Conservation (phyloP, 2,329 filamentous ascomycete genomes). For the Ascochyta viciae-villosae region DNA sequence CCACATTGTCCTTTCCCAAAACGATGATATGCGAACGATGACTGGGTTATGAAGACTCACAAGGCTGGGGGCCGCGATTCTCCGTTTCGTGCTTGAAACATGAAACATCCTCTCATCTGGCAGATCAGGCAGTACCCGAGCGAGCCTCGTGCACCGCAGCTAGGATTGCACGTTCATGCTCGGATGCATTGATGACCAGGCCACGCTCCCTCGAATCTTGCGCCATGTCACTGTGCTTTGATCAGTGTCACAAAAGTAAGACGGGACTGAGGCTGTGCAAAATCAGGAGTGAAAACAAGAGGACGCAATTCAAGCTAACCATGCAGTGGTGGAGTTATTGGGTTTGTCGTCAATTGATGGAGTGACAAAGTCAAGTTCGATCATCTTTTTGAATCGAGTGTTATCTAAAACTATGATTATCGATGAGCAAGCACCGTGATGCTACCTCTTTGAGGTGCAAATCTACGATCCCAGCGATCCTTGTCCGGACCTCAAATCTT, state of each 20-base stretch:
- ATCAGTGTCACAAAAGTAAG: conserved; percentile 1
- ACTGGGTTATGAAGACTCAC: conserved; percentile 15
- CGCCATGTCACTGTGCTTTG: conserved; percentile 7
- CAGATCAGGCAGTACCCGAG: conserved; percentile 23
- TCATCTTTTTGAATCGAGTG: neutral
- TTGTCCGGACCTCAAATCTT: conserved; percentile 9
- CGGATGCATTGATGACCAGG: conserved; percentile 16
- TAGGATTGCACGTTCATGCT: conserved; percentile 18
- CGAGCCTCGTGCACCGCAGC: conserved; percentile 14
- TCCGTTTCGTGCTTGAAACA: conserved; percentile 5
- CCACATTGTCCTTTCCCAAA: conserved; percentile 9
- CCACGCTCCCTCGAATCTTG: conserved; percentile 16
- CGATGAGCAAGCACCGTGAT: conserved; percentile 8
- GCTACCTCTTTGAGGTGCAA: conserved; percentile 4
- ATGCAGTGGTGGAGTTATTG: neutral
- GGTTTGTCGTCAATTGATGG: neutral
- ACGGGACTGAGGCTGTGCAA: conserved; percentile 14
- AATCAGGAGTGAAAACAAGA: neutral
- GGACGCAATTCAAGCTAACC: neutral
- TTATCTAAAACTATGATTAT: conserved; percentile 17
- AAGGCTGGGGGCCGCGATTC: neutral
- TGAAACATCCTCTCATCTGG: conserved; percentile 22
- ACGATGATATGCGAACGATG: conserved; percentile 4
- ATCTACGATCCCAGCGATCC: conserved; percentile 12
- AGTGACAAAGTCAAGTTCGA: neutral